Evolutionary conservation across 257 asterid species (phyloP).

Genomic region (Lycium ferocissimum): DNA sequence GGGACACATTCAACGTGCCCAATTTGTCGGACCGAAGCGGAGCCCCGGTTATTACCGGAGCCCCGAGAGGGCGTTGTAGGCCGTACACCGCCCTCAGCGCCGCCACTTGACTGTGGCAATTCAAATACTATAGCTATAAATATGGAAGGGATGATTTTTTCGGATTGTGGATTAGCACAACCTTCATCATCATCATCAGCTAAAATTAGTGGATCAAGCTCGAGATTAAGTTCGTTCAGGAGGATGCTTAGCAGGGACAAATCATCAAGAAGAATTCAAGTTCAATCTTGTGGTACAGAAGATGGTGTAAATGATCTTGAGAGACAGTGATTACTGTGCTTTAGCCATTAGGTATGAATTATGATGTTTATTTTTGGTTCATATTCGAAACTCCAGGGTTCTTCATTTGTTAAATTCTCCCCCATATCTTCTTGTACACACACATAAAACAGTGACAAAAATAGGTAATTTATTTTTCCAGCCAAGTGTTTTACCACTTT

Average conservation of each 20-base stretch:
- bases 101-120: slow-evolving; percentile 39
- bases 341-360: slow-evolving; percentile 23
- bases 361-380: background rate
- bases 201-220: slow-evolving; percentile 52
- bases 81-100: slow-evolving; percentile 48
- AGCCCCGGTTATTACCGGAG: slow-evolving; percentile 62
- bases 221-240: slow-evolving; percentile 74
- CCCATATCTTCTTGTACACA: background rate
- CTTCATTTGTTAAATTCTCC: background rate
- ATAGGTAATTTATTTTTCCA: background rate
- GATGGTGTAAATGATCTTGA: slow-evolving; percentile 61
- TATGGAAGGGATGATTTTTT: slow-evolving; percentile 37
- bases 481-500: background rate
- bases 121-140: background rate
- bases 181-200: slow-evolving; percentile 23
- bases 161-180: slow-evolving; percentile 29
- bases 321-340: too few species aligned
- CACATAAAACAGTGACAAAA: background rate
- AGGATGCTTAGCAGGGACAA: slow-evolving; percentile 71
- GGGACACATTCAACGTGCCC: slow-evolving; percentile 76
- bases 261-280: slow-evolving; percentile 60
- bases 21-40: slow-evolving; percentile 71
- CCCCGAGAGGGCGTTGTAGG: slow-evolving; percentile 56
- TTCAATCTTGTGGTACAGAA: slow-evolving; percentile 53
- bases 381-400: background rate